Evolutionary conservation across 441 rosid genomes (phyloP), one percentile per base, ranked within the genome.

Genomic region (Geranium incanum): DNA sequence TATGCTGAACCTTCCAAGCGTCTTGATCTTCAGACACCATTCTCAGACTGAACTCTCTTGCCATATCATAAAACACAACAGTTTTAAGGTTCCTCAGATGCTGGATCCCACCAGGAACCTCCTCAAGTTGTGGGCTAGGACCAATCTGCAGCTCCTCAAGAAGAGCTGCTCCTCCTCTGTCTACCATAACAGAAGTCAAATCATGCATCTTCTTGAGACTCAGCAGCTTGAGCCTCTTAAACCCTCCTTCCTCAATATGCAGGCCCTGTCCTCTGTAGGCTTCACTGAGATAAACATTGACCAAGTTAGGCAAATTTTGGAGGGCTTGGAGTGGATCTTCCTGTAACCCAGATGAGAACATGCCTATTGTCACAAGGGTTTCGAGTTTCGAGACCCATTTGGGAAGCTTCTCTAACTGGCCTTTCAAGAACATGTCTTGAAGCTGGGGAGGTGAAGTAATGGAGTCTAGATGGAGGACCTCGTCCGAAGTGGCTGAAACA

Each of bases 61-160:
- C 3, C 62, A 43, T 62, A 1, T 39, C 36, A 1, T 2, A 0
- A n/a, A 73, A 73, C 33, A 12, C n/a, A 0, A 73, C 43, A 13
- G 39, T 3, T 55, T 67, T 67, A 11, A 72, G 70, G 57, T 55
- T 57, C 33, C 23, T 55, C 67, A 72, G 45, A 38, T 65, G 57
- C 0, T 72, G 66, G 23, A 72, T 72, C 33, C 76, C 68, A 2
- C 66, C 36, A 7, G 75, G 75, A 23, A 67, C 66, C 70, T 72
- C 64, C 6, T 57, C 5, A 64, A 67, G 57, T 21, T 52, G 55
- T 52, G 65, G 70, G 67, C 68, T 33, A 12, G 70, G 66, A n/a
- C 71, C 57, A 11, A 72, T 37, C 5, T 13, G 21, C 33, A 72
- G 37, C 65, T 66, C 52, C 55, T 72, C 67, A 55, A 72, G 75